These are phyloP conservation scores for Ustilago sp. DNA, from an alignment of 1,284 basidiomycete genomes.

Conservation along the genomic window DNA sequence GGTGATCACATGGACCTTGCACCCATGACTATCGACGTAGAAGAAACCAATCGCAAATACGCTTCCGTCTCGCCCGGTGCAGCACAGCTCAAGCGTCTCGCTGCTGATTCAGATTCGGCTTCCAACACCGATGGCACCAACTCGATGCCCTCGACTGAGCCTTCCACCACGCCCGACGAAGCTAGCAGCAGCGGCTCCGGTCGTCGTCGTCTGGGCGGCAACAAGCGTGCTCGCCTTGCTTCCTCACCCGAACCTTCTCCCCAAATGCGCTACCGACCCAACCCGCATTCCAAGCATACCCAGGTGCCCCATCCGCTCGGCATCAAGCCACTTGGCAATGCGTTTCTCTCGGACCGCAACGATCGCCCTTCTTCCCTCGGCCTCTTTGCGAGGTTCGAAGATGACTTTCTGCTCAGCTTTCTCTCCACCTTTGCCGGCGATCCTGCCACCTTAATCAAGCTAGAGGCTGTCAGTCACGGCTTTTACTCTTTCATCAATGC, in stretches of 20 bases:
- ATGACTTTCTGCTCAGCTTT: conserved; percentile 57
- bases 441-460: conserved; percentile 29
- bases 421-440: conserved; percentile 47
- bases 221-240: conserved; percentile 27
- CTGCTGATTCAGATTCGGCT: conserved; percentile 31
- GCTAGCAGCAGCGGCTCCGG: conserved; percentile 23
- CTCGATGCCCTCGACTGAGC: conserved; percentile 40
- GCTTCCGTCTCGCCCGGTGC: conserved; percentile 28
- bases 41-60: conserved; percentile 42
- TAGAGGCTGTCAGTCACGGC: conserved; percentile 50
- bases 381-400: conserved; percentile 47
- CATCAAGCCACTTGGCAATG: conserved; percentile 62
- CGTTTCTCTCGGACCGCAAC: conserved; percentile 50
- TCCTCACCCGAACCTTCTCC: conserved; percentile 22
- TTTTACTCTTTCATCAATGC: conserved; percentile 56
- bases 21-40: conserved; percentile 39
- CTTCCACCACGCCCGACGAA: conserved; percentile 44
- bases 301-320: conserved; percentile 60
- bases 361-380: conserved; percentile 54
- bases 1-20: conserved; percentile 5
- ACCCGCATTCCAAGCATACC: conserved; percentile 14
- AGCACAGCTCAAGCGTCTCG: conserved; percentile 39
- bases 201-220: not conserved
- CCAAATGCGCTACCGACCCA: not conserved
- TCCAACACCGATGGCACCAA: conserved; percentile 41